These are phyloP conservation scores for Scheffersomyces stipitis DNA, from an alignment of 805 yeast species.

Conservation along the genomic window DNA sequence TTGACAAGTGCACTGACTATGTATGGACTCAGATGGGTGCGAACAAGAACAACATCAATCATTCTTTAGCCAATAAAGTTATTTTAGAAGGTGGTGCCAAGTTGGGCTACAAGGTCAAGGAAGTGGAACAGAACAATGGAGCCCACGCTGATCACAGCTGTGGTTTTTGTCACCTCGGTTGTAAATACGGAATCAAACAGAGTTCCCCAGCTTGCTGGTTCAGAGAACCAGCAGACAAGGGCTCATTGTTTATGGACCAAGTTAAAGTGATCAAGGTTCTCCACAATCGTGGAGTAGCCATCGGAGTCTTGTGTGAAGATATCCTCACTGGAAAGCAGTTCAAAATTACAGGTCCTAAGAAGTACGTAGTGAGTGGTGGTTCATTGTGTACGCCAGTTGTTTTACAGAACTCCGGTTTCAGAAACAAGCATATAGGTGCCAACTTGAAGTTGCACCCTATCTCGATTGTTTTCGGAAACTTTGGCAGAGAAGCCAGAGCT, in stretches of 20 bases:
- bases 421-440: conserved; percentile 19
- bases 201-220: conserved; percentile 20
- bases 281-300: conserved; percentile 12
- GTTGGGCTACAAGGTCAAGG: conserved; percentile 17
- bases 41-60: conserved; percentile 11
- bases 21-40: conserved; percentile 21
- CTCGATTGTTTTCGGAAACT: conserved; percentile 12
- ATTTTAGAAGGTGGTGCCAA: conserved; percentile 15
- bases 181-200: conserved; percentile 21
- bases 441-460: conserved; percentile 21
- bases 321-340: conserved; percentile 10
- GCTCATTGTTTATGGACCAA: conserved; percentile 21
- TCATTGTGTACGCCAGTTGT: conserved; percentile 19
- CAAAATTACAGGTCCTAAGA: conserved; percentile 15
- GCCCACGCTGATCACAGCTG: conserved; percentile 14
- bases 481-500: conserved; percentile 9
- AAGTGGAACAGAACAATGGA: conserved; percentile 18
- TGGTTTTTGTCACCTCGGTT: conserved; percentile 17
- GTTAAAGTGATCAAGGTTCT: conserved; percentile 15
- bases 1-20: conserved; percentile 14
- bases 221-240: conserved; percentile 15
- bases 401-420: conserved; percentile 20
- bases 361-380: conserved; percentile 17
- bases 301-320: conserved; percentile 14
- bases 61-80: conserved; percentile 15